Conservation (phyloP, 345 rosid species). For the Passiflora organensis region DNA sequence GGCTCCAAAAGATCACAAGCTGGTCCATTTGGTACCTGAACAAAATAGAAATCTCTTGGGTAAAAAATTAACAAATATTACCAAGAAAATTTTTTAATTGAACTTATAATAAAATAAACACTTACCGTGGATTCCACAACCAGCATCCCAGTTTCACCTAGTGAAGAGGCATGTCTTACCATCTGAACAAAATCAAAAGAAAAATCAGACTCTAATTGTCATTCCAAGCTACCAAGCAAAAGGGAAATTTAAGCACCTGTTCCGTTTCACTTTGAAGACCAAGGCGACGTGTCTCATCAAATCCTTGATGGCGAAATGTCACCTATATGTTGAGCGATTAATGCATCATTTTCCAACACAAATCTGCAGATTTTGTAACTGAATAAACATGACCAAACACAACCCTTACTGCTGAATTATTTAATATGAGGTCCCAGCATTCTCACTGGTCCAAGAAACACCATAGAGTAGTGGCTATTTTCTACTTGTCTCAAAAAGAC, state of each 20-base stretch:
- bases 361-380: background rate
- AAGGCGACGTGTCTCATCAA: conserved; percentile 84
- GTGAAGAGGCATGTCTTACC: conserved; percentile 65
- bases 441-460: too few species aligned
- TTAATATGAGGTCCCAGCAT: too few species aligned
- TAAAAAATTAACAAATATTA: background rate
- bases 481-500: too few species aligned
- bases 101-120: background rate
- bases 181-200: conserved; percentile 37
- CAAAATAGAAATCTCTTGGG: conserved; percentile 19
- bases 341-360: background rate
- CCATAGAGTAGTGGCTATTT: too few species aligned
- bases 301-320: conserved; percentile 84
- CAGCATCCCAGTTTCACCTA: conserved; percentile 75
- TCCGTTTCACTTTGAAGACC: conserved; percentile 80
- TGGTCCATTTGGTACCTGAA: conserved; percentile 91
- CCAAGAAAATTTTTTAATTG: background rate
- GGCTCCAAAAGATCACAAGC: conserved; percentile 71
- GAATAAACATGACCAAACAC: too few species aligned
- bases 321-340: conserved; percentile 25
- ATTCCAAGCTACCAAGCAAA: background rate
- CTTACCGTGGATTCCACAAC: conserved; percentile 86
- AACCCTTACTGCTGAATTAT: too few species aligned
- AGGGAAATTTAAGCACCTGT: conserved; percentile 47
- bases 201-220: conserved; percentile 10